A percentile compares a stretch with the other conserved stretches of the same genome.
Conservation (phyloP, 2,329 filamentous ascomycete genomes). For the Blastomyces percursus region DNA sequence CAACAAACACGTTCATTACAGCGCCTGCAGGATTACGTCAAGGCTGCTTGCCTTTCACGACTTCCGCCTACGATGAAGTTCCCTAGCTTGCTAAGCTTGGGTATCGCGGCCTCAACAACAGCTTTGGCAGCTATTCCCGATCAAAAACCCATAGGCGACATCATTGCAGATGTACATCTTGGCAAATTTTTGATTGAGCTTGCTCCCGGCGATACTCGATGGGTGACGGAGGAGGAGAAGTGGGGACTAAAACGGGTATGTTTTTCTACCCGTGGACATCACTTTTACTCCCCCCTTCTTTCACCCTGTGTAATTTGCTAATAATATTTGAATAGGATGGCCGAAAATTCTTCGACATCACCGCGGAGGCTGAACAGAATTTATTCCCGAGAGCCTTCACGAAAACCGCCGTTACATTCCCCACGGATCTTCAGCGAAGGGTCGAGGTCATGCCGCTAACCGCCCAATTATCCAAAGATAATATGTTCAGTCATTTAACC, state of each 20-base stretch:
- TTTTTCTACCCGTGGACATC: constrained; percentile 12
- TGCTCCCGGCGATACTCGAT: constrained; percentile 67
- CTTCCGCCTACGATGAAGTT: constrained; percentile 28
- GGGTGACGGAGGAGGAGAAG: constrained; percentile 91
- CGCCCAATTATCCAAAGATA: constrained; percentile 57
- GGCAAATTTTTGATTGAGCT: constrained; percentile 71
- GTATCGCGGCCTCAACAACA: constrained; percentile 24
- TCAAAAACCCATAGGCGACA: constrained; percentile 20
- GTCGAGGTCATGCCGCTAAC: constrained; percentile 57
- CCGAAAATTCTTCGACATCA: constrained; percentile 90
- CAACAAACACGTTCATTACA: neutral
- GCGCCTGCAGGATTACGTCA: neutral
- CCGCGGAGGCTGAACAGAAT: constrained; percentile 50
- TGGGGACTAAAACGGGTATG: constrained; percentile 76
- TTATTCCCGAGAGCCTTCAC: constrained; percentile 41
- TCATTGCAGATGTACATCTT: constrained; percentile 17
- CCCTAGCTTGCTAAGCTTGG: constrained; percentile 23
- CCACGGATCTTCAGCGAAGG: constrained; percentile 54
- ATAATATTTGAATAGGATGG: constrained; percentile 49
- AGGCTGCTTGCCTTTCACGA: neutral
- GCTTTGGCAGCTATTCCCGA: constrained; percentile 26
- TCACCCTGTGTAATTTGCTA: neutral
- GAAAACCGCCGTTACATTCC: constrained; percentile 48
- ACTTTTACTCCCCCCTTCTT: neutral
- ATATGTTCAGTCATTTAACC: constrained; percentile 68